Base-by-base conservation (phyloP, 2,329 filamentous ascomycete genomes). In the Colletotrichum tropicicola region DNA sequence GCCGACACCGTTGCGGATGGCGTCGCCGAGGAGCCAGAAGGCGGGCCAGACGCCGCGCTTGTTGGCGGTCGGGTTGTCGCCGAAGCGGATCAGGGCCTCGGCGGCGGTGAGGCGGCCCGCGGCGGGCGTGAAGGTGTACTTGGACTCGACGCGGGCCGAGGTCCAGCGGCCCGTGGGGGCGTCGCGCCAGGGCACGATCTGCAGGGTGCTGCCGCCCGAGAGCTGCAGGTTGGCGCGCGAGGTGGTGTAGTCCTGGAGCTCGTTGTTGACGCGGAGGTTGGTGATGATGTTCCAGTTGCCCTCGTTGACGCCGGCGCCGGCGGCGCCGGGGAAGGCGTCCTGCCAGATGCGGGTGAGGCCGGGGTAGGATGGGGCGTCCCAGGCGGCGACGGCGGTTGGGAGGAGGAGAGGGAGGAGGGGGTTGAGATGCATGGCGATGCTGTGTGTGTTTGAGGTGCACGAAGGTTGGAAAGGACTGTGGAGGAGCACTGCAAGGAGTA, bases 31-130 rank as follows among this genome's bases (percentile, higher is more conserved):
- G 56, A 84, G 73, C 83, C 83, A 86, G 70, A 85, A 86, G 4
- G 83, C 83, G 3, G 83, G 83, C 83, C 83, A 86, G 67, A 85
- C 76, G 12, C 83, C 83, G 68, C 82, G 77, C 74, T 84, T 83
- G 51, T 77, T 75, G 28, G 68, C 68, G 15, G 71, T 61, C 10
- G 73, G 56, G 17, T 72, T 68, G 25, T 73, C 61, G 30, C 83
- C 84, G 65, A 83, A 82, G 7, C 82, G 79, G 56, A 86, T 74
- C 43, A 73, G 73, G 9, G 79, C 79, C 72, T 85, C 81, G 49
- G 79, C 77, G 30, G 82, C 71, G 37, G 83, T 83, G 48, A 72
- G 68, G 32, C 73, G 73, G 49, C 80, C 81, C 1, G 77, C 71
- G 15, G 73, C 45, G 0, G 83, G 82, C 3, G 78, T 80, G 74